Conservation (phyloP, 306 rosid genomes). For the Quercus cerris region DNA sequence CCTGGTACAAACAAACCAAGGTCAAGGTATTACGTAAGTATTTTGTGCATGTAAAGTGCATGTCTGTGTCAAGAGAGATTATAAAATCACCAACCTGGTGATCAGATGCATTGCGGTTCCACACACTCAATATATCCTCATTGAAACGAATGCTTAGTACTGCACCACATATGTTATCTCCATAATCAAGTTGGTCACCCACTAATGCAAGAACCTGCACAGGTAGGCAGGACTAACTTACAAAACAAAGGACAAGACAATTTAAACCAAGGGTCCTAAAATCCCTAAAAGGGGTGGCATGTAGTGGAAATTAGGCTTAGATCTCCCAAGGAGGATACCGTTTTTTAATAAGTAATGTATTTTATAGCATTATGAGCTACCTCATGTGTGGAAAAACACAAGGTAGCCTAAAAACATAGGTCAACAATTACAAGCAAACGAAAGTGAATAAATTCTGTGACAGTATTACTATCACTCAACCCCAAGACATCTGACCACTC, state of each 20-base stretch:
- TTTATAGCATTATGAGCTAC: too few relatives aligned
- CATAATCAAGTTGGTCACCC: slow-evolving; percentile 87
- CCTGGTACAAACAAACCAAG: slow-evolving; percentile 41
- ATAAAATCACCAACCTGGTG: slow-evolving; percentile 56
- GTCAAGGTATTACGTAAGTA: neutral
- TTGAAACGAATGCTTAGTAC: slow-evolving; percentile 93
- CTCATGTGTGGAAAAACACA: too few relatives aligned
- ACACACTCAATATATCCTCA: slow-evolving; percentile 86
- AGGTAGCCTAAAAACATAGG: too few relatives aligned
- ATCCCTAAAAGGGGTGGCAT: neutral
- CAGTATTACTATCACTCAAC: too few relatives aligned
- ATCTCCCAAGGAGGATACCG: neutral
- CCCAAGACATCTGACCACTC: too few relatives aligned
- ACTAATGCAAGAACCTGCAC: slow-evolving; percentile 84
- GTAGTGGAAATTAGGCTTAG: neutral
- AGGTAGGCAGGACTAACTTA: slow-evolving; percentile 15
- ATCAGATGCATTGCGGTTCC: slow-evolving; percentile 94
- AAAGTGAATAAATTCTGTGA: too few relatives aligned
- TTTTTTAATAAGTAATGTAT: neutral
- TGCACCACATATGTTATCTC: slow-evolving; percentile 87
- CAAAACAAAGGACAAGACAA: neutral
- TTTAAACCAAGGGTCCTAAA: neutral
- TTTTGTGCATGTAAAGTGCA: neutral
- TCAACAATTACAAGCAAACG: too few relatives aligned
- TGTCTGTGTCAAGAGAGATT: neutral